Evolutionary conservation across 2,329 filamentous ascomycete species (phyloP).

Genomic region (Zymoseptoria pseudotritici): DNA sequence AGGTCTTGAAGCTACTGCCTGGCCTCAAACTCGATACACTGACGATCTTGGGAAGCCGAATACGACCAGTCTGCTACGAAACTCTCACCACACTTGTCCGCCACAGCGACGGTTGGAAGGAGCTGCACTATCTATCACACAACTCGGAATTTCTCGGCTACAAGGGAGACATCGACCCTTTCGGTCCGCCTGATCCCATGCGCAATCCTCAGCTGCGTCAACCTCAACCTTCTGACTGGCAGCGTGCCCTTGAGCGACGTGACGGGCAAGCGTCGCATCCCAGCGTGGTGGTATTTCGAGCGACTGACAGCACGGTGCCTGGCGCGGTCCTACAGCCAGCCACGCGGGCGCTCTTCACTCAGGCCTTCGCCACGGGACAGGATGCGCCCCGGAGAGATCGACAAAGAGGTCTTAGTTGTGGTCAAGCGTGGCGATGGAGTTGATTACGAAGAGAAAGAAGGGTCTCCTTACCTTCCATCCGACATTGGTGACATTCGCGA

Average conservation of each 20-base stretch:
- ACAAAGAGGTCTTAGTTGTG: slow-evolving; percentile 10
- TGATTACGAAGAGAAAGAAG: slow-evolving; percentile 5
- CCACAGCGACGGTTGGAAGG: slow-evolving; percentile 5
- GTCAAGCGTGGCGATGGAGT: slow-evolving; percentile 8
- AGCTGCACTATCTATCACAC: slow-evolving; percentile 3
- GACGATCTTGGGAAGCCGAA: slow-evolving; percentile 3
- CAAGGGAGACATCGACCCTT: neutral
- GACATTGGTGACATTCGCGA: slow-evolving; percentile 2
- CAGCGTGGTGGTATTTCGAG: slow-evolving; percentile 7
- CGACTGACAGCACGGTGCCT: slow-evolving; percentile 1
- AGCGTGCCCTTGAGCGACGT: slow-evolving; percentile 3
- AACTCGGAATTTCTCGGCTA: slow-evolving; percentile 7
- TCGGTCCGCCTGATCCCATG: neutral
- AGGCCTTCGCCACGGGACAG: slow-evolving; percentile 2
- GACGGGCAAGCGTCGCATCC: slow-evolving; percentile 2
- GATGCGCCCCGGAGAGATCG: slow-evolving; percentile 2
- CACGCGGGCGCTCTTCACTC: slow-evolving; percentile 1
- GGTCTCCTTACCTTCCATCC: neutral
- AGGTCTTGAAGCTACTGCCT: slow-evolving; percentile 8
- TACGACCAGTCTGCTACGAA: neutral
- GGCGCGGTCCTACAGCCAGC: slow-evolving; percentile 2
- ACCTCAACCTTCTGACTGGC: slow-evolving; percentile 5
- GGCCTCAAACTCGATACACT: slow-evolving; percentile 4
- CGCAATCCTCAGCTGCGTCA: neutral
- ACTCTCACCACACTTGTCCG: slow-evolving; percentile 4